Evolutionary conservation across 2,329 filamentous ascomycete species (phyloP).

Genomic region (Didymella pomorum): DNA sequence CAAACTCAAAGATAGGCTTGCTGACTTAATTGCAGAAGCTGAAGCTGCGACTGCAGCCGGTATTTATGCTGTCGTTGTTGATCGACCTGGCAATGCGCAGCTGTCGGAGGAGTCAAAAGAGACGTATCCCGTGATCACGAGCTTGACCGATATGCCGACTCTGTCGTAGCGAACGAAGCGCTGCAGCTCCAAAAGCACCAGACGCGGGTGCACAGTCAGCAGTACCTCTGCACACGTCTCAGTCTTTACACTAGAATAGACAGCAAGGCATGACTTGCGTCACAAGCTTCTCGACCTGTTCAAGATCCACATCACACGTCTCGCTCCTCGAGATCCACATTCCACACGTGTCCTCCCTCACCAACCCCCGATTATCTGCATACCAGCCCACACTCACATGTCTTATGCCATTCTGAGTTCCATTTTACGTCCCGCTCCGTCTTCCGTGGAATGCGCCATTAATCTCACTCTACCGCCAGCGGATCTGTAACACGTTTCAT

Average conservation of each 20-base stretch:
- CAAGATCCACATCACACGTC: conserved; percentile 3
- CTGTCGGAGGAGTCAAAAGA: conserved; percentile 50
- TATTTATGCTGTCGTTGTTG: conserved; percentile 55
- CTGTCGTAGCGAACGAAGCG: neutral
- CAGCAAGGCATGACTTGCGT: neutral
- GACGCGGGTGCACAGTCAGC: neutral
- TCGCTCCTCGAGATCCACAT: neutral
- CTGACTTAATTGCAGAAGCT: conserved; percentile 50
- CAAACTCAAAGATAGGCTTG: conserved; percentile 16
- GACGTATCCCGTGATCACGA: conserved; percentile 38
- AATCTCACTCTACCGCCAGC: neutral
- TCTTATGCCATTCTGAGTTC: too few relatives aligned
- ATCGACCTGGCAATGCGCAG: conserved; percentile 74
- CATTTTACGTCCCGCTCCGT: neutral
- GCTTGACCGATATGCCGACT: conserved; percentile 50
- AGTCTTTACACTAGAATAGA: neutral
- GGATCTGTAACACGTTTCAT: conserved; percentile 6
- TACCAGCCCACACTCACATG: neutral
- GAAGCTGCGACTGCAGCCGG: conserved; percentile 55
- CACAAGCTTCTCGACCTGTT: neutral
- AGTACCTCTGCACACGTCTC: neutral
- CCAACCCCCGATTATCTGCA: neutral
- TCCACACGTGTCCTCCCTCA: conserved; percentile 2
- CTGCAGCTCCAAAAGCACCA: neutral
- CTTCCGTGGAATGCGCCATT: conserved; percentile 1